Evolutionary conservation across 225 moss, liverwort and hornwort species (phyloP).

Genomic region (Takakia lepidozioides): DNA sequence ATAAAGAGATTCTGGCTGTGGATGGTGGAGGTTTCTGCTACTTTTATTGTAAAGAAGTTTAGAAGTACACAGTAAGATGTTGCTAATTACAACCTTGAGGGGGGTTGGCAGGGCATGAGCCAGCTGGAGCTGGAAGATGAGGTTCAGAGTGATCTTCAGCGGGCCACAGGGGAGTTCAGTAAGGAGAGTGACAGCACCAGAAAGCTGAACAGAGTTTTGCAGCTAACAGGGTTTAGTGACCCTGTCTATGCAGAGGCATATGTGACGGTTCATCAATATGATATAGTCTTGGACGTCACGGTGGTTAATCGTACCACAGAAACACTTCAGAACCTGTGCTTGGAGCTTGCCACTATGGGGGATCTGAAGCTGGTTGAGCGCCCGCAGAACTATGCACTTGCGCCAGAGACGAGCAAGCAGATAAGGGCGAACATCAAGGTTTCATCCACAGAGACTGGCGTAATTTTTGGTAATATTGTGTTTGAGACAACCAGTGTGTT

Average conservation of each 20-base stretch:
- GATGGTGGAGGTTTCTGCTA: not conserved
- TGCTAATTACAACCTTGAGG: too few relatives aligned
- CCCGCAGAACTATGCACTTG: conserved; percentile 91
- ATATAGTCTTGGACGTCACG: conserved; percentile 92
- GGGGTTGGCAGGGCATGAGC: conserved; percentile 67
- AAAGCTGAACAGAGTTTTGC: conserved; percentile 88
- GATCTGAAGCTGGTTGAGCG: conserved; percentile 96
- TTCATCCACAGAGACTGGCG: conserved; percentile 95
- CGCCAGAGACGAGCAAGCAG: conserved; percentile 88
- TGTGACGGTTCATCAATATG: conserved; percentile 95
- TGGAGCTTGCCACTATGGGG: conserved; percentile 97
- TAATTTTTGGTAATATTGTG: conserved; percentile 95
- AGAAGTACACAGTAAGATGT: too few relatives aligned
- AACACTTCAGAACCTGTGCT: conserved; percentile 87
- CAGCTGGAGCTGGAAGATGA: conserved; percentile 95
- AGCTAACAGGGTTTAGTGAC: conserved; percentile 96
- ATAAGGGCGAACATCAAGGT: conserved; percentile 95
- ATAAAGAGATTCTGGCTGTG: too few relatives aligned
- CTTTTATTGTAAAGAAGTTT: not conserved
- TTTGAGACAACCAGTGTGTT: conserved; percentile 85
- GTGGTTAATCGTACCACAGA: conserved; percentile 88
- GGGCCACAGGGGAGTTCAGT: conserved; percentile 82
- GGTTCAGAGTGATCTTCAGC: conserved; percentile 84
- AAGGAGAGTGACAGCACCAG: conserved; percentile 69
- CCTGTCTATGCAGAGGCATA: conserved; percentile 96